A percentile compares a stretch with the other conserved stretches of the same genome.
Evolutionary conservation across 345 rosid species (phyloP).

Genomic region (Iberis pinnata): DNA sequence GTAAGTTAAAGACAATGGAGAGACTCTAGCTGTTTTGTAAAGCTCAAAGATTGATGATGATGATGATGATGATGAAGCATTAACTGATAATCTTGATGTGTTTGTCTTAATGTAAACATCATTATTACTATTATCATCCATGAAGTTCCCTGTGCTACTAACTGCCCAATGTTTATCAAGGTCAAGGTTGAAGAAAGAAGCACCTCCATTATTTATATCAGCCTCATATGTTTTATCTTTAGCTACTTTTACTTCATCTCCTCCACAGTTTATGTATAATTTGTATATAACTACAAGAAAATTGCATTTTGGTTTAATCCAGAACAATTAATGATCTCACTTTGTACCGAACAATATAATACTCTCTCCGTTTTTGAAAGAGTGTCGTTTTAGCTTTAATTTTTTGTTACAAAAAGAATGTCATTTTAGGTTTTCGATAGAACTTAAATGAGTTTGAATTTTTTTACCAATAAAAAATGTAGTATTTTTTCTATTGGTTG

Average conservation of each 20-base stretch:
- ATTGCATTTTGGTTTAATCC: neutral
- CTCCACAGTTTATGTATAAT: constrained; percentile 77
- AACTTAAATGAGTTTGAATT: too few relatives aligned
- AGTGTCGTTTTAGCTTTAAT: too few relatives aligned
- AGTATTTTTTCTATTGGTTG: too few relatives aligned
- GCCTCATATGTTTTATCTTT: constrained; percentile 39
- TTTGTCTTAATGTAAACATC: constrained; percentile 48
- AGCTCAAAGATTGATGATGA: constrained; percentile 31
- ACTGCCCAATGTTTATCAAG: constrained; percentile 53
- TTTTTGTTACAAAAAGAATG: too few relatives aligned
- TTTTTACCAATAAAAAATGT: too few relatives aligned
- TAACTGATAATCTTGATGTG: constrained; percentile 42
- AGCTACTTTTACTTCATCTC: constrained; percentile 34
- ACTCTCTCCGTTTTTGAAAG: too few relatives aligned
- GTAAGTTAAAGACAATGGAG: constrained; percentile 77
- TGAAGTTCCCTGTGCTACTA: constrained; percentile 87
- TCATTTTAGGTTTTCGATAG: too few relatives aligned
- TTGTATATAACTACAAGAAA: constrained; percentile 45
- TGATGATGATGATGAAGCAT: constrained; percentile 36
- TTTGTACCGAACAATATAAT: too few relatives aligned
- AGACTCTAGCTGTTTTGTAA: constrained; percentile 59
- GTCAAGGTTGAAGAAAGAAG: constrained; percentile 44
- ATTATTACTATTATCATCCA: constrained; percentile 58
- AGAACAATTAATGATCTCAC: too few relatives aligned
- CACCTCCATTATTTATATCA: constrained; percentile 58